These are phyloP conservation scores for Penicillium sp. DNA, from an alignment of 2,329 filamentous ascomycete species.

Conservation along the genomic window DNA sequence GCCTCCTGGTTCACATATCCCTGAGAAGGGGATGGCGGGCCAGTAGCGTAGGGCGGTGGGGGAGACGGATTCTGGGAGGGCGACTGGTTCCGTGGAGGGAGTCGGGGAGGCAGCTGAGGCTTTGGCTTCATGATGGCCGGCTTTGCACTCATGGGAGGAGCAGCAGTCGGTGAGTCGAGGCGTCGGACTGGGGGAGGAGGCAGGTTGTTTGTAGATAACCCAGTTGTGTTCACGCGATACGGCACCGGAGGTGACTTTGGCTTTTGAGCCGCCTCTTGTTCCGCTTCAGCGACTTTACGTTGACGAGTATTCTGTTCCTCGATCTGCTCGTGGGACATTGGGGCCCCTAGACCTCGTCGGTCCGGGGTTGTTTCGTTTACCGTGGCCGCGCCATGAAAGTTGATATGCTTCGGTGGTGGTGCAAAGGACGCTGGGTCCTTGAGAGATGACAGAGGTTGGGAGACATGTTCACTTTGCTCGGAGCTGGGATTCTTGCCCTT, in stretches of 20 bases:
- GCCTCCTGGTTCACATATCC: constrained; percentile 59
- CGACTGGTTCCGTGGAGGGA: constrained; percentile 67
- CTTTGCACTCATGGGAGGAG: constrained; percentile 14
- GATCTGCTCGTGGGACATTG: constrained; percentile 42
- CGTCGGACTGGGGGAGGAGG: constrained; percentile 67
- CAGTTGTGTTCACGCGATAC: constrained; percentile 69
- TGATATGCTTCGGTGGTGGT: constrained; percentile 70
- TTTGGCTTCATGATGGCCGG: constrained; percentile 39
- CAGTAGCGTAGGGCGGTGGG: constrained; percentile 49
- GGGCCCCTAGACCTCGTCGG: constrained; percentile 44
- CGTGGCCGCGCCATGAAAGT: constrained; percentile 49
- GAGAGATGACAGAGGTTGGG: constrained; percentile 66
- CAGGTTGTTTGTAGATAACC: constrained; percentile 65
- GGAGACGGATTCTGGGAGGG: constrained; percentile 44
- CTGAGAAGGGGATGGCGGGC: constrained; percentile 32
- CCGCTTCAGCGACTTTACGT: constrained; percentile 33
- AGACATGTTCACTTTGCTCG: constrained; percentile 52
- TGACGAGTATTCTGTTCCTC: constrained; percentile 30
- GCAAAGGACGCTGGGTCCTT: constrained; percentile 76
- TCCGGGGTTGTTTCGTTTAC: constrained; percentile 48
- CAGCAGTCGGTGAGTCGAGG: constrained; percentile 30
- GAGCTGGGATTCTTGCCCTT: constrained; percentile 50
- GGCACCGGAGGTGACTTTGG: constrained; percentile 58
- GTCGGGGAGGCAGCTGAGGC: constrained; percentile 62
- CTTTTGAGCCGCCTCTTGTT: constrained; percentile 29